These are phyloP conservation scores for Rasamsonia emersonii DNA, from an alignment of 2,329 filamentous ascomycete species.

Conservation along the genomic window DNA sequence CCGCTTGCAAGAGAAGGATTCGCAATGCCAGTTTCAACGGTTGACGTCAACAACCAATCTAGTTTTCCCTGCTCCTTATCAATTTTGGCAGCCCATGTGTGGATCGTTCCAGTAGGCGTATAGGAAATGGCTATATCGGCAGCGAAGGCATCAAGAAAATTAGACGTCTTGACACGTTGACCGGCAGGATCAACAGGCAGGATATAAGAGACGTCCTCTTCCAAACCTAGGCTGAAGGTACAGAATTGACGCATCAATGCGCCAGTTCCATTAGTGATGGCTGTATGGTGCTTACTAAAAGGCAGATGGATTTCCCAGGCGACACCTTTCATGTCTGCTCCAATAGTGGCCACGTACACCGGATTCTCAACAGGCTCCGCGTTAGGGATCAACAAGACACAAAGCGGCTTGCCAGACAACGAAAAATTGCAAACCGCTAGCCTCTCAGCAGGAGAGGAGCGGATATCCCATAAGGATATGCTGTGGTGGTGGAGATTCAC, in stretches of 20 bases:
- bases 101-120: conserved; percentile 62
- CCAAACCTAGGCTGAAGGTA: conserved; percentile 56
- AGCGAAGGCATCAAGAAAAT: conserved; percentile 78
- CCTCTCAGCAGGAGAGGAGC: conserved; percentile 48
- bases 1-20: conserved; percentile 73
- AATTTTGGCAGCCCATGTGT: conserved; percentile 78
- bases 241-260: conserved; percentile 57
- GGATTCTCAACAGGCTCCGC: conserved; percentile 50
- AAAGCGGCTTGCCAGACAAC: conserved; percentile 63
- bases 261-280: conserved; percentile 25
- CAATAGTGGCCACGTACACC: conserved; percentile 70
- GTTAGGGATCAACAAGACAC: conserved; percentile 61
- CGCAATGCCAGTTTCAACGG: conserved; percentile 66
- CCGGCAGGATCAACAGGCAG: conserved; percentile 83
- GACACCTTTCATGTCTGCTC: conserved; percentile 66
- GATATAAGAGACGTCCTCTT: conserved; percentile 49
- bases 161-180: conserved; percentile 59
- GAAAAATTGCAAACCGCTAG: conserved; percentile 53
- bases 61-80: conserved; percentile 51
- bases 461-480: conserved; percentile 73
- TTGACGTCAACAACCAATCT: conserved; percentile 76
- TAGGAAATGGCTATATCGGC: conserved; percentile 82
- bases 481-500: conserved; percentile 66
- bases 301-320: conserved; percentile 71
- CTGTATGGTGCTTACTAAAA: conserved; percentile 14